These are phyloP conservation scores for Globisporangium paddicum DNA, from an alignment of 352 stramenopile genomes.

Conservation along the genomic window DNA sequence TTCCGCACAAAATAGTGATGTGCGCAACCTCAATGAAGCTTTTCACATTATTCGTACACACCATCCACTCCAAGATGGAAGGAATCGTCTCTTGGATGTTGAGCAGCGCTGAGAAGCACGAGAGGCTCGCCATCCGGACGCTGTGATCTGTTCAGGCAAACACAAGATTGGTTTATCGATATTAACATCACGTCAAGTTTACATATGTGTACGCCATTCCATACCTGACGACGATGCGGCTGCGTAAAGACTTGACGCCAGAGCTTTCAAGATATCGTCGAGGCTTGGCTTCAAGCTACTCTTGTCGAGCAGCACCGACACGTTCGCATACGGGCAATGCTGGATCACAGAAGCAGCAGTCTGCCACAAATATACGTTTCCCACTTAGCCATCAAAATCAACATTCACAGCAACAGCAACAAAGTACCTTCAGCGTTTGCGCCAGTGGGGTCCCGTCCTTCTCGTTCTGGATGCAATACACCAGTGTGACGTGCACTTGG, in stretches of 20 bases:
- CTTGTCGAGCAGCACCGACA: slow-evolving; percentile 42
- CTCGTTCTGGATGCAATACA: slow-evolving; percentile 81
- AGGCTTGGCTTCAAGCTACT: slow-evolving; percentile 50
- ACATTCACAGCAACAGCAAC: not conserved
- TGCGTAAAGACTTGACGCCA: slow-evolving; percentile 68
- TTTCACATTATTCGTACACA: slow-evolving; percentile 38
- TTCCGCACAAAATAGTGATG: slow-evolving; percentile 63
- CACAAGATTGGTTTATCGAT: not conserved
- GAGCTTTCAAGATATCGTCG: slow-evolving; percentile 54
- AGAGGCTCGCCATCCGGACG: slow-evolving; percentile 73
- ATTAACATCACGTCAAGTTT: too few species aligned
- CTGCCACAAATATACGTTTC: slow-evolving; percentile 9
- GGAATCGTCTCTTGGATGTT: slow-evolving; percentile 67
- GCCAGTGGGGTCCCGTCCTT: slow-evolving; percentile 49
- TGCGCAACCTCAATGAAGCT: slow-evolving; percentile 48
- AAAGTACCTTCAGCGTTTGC: slow-evolving; percentile 74
- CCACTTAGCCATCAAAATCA: too few species aligned
- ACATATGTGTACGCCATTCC: too few species aligned
- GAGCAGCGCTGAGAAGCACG: slow-evolving; percentile 71
- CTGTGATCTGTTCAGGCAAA: slow-evolving; percentile 47
- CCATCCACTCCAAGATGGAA: slow-evolving; percentile 70
- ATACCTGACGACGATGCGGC: slow-evolving; percentile 52
- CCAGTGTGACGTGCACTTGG: slow-evolving; percentile 75
- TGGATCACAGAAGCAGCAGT: slow-evolving; percentile 69
- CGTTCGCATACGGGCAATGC: slow-evolving; percentile 71